A percentile compares a stretch with the other conserved stretches of the same genome.
These are phyloP conservation scores for Blastocystis sp. DNA, from an alignment of 352 stramenopile genomes.

Conservation along the genomic window DNA sequence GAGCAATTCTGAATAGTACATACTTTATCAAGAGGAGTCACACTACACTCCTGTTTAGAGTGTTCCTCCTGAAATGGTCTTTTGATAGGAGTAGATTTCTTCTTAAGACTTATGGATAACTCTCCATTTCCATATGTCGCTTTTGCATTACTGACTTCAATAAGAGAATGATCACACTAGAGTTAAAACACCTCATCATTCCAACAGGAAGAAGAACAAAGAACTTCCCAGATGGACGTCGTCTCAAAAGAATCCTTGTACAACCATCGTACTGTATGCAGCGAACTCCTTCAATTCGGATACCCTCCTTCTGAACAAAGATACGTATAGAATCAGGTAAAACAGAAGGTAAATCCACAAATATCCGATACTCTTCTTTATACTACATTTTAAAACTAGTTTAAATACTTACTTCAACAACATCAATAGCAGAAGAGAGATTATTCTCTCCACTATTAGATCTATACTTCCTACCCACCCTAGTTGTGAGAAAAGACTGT, in stretches of 20 bases:
- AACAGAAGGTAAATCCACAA: constrained; percentile 37
- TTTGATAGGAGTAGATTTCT: neutral
- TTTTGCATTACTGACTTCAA: neutral
- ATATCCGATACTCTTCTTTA: constrained; percentile 43
- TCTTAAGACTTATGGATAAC: neutral
- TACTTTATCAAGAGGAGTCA: neutral
- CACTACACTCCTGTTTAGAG: too few species aligned
- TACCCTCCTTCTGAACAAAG: constrained; percentile 1
- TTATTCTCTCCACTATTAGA: neutral
- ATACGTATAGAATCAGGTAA: constrained; percentile 13
- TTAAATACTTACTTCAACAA: neutral
- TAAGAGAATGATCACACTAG: constrained; percentile 26
- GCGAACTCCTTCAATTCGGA: constrained; percentile 23
- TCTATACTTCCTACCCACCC: too few species aligned
- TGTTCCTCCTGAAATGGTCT: neutral
- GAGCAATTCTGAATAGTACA: neutral
- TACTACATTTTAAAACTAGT: neutral
- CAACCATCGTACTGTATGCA: constrained; percentile 1
- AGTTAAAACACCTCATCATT: neutral
- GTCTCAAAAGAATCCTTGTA: neutral
- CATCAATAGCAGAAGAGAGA: constrained; percentile 22
- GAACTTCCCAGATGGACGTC: neutral
- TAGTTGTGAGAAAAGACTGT: too few species aligned
- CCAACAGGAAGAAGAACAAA: constrained; percentile 40
- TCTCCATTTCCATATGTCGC: constrained; percentile 33